Evolutionary conservation across 768 basidiomycete species (phyloP).

Genomic region (Mycena sanguinolenta): DNA sequence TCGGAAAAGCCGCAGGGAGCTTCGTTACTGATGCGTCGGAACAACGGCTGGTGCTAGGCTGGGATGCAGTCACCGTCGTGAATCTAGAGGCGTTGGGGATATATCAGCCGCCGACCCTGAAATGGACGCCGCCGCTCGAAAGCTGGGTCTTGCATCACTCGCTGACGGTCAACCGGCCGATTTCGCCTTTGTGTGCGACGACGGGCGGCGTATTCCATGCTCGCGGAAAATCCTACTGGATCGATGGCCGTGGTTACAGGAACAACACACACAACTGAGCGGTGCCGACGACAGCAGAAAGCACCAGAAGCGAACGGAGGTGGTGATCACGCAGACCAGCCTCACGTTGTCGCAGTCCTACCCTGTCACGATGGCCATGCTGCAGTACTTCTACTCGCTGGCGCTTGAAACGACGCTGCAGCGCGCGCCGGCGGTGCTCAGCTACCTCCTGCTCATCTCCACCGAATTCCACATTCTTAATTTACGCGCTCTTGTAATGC

Average conservation of each 20-base stretch:
- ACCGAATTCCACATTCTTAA: slow-evolving; percentile 30
- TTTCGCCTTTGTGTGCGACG: slow-evolving; percentile 36
- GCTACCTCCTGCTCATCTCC: slow-evolving; percentile 35
- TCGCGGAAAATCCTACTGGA: slow-evolving; percentile 21
- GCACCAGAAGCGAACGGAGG: slow-evolving; percentile 13
- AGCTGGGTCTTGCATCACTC: slow-evolving; percentile 26
- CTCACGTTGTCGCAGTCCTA: slow-evolving; percentile 30
- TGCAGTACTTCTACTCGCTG: slow-evolving; percentile 39
- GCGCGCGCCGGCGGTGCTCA: slow-evolving; percentile 36
- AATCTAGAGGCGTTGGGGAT: slow-evolving; percentile 38
- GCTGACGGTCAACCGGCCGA: slow-evolving; percentile 13
- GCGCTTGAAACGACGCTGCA: slow-evolving; percentile 34
- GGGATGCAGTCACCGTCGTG: slow-evolving; percentile 27
- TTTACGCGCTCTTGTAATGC: slow-evolving; percentile 29
- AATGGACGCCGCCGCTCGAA: slow-evolving; percentile 19
- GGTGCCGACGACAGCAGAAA: slow-evolving; percentile 1
- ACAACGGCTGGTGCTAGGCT: slow-evolving; percentile 5
- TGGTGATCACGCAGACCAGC: slow-evolving; percentile 14
- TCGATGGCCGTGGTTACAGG: slow-evolving; percentile 36
- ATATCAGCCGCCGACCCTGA: slow-evolving; percentile 34
- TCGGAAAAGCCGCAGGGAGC: slow-evolving; percentile 23
- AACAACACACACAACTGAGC: slow-evolving; percentile 15
- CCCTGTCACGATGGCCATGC: slow-evolving; percentile 32
- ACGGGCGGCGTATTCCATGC: slow-evolving; percentile 35
- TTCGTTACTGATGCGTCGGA: background rate